Percentiles rank a stretch among this genome's conserved stretches.
Conservation (phyloP, 2,329 filamentous ascomycete species). For the Parafenestella ontariensis region DNA sequence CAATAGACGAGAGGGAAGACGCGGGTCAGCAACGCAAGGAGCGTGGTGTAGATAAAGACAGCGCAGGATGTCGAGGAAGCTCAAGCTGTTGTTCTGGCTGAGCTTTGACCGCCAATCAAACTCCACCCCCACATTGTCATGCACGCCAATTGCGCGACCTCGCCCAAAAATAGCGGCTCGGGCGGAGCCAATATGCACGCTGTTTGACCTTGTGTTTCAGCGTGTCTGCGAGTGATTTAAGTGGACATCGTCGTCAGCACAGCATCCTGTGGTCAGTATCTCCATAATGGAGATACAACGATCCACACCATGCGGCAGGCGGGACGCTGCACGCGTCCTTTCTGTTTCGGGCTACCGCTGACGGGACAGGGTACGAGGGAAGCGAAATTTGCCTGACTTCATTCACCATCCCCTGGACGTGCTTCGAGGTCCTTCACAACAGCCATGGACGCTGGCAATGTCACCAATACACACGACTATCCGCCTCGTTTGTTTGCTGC, state of each 20-base stretch:
- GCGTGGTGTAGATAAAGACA: slow-evolving; percentile 7
- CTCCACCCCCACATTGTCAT: slow-evolving; percentile 21
- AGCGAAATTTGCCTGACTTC: neutral
- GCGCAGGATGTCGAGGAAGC: slow-evolving; percentile 20
- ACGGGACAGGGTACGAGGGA: neutral
- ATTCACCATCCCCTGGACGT: neutral
- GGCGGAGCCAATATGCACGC: slow-evolving; percentile 12
- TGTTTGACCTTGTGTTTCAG: slow-evolving; percentile 26
- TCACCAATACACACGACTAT: neutral
- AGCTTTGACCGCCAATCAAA: slow-evolving; percentile 25
- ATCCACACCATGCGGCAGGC: neutral
- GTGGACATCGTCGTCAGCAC: neutral
- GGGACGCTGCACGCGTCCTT: neutral
- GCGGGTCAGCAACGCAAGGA: neutral
- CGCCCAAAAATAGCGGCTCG: slow-evolving; percentile 28
- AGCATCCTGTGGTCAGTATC: neutral
- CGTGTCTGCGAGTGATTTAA: slow-evolving; percentile 1
- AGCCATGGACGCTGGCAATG: neutral
- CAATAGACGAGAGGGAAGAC: neutral
- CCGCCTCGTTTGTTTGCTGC: neutral
- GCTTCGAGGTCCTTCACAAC: neutral
- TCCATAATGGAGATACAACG: too few relatives aligned
- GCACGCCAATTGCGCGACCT: slow-evolving; percentile 20
- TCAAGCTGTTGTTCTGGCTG: slow-evolving; percentile 14
- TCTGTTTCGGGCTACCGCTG: neutral